Evolutionary conservation across 2,329 filamentous ascomycete genomes (phyloP).

Genomic region (Paramyrothecium roridum): DNA sequence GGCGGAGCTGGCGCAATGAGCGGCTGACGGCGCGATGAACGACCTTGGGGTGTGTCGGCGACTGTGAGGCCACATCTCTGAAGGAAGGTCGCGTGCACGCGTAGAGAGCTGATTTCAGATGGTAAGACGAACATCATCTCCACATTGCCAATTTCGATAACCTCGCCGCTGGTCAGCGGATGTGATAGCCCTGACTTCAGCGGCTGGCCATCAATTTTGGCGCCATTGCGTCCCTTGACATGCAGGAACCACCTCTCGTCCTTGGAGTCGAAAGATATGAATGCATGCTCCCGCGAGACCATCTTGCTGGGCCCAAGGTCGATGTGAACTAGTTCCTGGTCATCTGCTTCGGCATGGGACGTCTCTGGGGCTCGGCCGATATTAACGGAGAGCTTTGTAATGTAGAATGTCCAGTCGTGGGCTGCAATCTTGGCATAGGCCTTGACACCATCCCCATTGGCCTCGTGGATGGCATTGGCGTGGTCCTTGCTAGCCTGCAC

Average conservation of each 20-base stretch:
- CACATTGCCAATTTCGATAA: conserved; percentile 86
- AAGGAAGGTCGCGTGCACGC: conserved; percentile 67
- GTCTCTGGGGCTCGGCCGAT: conserved; percentile 68
- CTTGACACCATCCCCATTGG: conserved; percentile 59
- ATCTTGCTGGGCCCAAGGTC: conserved; percentile 84
- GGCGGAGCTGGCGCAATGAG: conserved; percentile 58
- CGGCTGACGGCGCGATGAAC: conserved; percentile 34
- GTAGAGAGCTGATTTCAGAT: conserved; percentile 61
- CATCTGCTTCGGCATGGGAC: conserved; percentile 34
- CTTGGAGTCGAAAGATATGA: conserved; percentile 69
- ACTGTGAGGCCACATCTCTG: conserved; percentile 59
- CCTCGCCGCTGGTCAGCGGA: conserved; percentile 76
- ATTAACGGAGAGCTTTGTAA: conserved; percentile 70
- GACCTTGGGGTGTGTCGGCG: conserved; percentile 20
- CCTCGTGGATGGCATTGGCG: conserved; percentile 61
- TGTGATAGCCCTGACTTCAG: conserved; percentile 66
- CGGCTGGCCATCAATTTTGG: conserved; percentile 74
- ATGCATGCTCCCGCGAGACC: conserved; percentile 73
- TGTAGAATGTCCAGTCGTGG: conserved; percentile 80
- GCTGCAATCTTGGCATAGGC: conserved; percentile 83
- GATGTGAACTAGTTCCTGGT: conserved; percentile 67
- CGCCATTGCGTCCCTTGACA: conserved; percentile 88
- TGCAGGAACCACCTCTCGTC: conserved; percentile 75
- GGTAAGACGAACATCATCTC: conserved; percentile 99
- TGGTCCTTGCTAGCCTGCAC: conserved; percentile 62